phyloP scores from a whole-genome alignment of 768 basidiomycete genomes.

The Trametes maxima region DNA sequence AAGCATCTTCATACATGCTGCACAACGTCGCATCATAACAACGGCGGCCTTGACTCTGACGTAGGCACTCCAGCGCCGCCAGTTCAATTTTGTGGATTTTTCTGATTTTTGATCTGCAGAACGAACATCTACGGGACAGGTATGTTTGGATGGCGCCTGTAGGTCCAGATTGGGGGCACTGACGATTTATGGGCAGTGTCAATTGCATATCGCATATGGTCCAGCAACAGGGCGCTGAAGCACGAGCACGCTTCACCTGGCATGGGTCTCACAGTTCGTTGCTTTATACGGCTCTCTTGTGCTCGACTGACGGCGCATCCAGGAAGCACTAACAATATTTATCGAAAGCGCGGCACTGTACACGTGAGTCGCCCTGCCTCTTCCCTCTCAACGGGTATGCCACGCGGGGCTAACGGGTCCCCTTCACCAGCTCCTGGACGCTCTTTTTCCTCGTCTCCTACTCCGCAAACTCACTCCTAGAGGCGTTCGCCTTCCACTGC shows the following conservation, averaged over 20 bases:
- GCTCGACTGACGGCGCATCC: neutral
- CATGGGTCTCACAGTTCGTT: neutral
- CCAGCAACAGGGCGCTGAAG: constrained; percentile 9
- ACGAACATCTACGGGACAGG: constrained; percentile 18
- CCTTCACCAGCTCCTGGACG: constrained; percentile 3
- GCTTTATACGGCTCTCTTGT: neutral
- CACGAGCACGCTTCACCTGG: neutral
- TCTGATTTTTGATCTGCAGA: neutral
- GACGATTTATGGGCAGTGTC: neutral
- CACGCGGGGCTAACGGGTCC: neutral
- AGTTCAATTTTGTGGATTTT: neutral
- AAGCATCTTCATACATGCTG: constrained; percentile 3
- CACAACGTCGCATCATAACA: constrained; percentile 5
- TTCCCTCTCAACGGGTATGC: neutral
- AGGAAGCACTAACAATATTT: constrained; percentile 18
- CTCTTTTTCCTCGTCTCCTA: constrained; percentile 14
- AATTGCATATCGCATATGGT: constrained; percentile 16
- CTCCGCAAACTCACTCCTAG: constrained; percentile 10
- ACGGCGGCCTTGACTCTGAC: constrained; percentile 10
- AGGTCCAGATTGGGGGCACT: neutral
- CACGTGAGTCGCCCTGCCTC: neutral
- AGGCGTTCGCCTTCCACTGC: constrained; percentile 16
- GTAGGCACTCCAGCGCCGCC: neutral
- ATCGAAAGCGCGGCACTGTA: constrained; percentile 19
- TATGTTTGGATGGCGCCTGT: neutral